Evolutionary conservation across 2,329 filamentous ascomycete species (phyloP), one percentile per base, ranked within the genome.

Genomic region (Fusarium penzigii): DNA sequence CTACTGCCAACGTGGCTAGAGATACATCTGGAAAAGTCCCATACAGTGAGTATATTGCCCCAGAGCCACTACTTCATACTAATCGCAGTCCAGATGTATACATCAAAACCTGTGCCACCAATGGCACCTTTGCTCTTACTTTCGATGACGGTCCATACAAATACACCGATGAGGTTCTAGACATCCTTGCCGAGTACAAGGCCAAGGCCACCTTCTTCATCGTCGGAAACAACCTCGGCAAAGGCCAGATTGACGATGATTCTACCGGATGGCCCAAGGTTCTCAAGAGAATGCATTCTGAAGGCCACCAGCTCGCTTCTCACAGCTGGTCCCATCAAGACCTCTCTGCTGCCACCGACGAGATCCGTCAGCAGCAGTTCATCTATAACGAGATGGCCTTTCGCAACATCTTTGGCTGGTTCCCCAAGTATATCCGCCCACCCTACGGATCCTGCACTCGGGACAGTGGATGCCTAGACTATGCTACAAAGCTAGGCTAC

Each of bases 251-350:
- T 7, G 74, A 79, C 53, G 67, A 71, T 17, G 52, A 58, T 5
- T 51, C 59, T 5, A 65, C 53, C 1, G 57, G 42, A 2, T 77
- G 70, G 70, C 65, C 71, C 6, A 58, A 42, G 9, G 54, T 77
- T 11, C 60, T 79, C 9, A 61, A 59, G 2, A 69, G 73, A 29
- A 77, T 76, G 69, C 59, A 73, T 50, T 51, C 53, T 6, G 65
- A 68, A 7, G 75, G 75, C 8, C 76, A 78, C 52, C 75, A 79
- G 41, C 64, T 79, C 20, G 74, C 68, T 8, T 73, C 71, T 29
- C 77, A 76, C 53, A 76, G 72, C 9, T 78, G 73, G 74, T 70
- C 72, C 53, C 77, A 79, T 57, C 65, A 66, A 40, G 68, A 78
- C 50, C 65, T 79, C 17, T 67, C 68, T 34, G 49, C 59, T 5